phyloP scores from a whole-genome alignment of 805 yeast species.

The Crinitomyces ghanaensis region DNA sequence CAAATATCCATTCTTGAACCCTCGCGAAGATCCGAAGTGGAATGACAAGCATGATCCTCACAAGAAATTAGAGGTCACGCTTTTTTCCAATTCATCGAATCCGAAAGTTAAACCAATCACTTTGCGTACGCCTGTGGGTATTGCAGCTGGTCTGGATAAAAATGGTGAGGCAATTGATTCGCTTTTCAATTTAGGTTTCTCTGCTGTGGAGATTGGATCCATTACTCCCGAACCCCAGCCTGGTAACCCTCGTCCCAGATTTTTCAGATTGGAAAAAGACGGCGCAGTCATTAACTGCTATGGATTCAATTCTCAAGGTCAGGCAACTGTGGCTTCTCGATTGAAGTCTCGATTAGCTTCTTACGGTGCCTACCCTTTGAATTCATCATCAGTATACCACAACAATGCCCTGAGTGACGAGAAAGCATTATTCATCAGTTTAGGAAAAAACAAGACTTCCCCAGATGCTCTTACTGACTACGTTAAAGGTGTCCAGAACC shows the following conservation, averaged over 20 bases:
- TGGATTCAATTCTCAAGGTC: conserved; percentile 91
- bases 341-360: conserved; percentile 51
- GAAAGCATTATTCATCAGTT: conserved; percentile 65
- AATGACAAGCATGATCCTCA: conserved; percentile 22
- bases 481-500: conserved; percentile 66
- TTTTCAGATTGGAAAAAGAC: conserved; percentile 75
- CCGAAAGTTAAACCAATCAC: conserved; percentile 23
- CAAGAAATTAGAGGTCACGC: conserved; percentile 18
- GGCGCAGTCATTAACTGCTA: conserved; percentile 89
- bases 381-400: too few species aligned
- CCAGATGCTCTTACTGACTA: conserved; percentile 76
- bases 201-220: conserved; percentile 87
- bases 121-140: conserved; percentile 70
- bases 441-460: conserved; percentile 88
- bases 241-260: conserved; percentile 89
- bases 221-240: conserved; percentile 89
- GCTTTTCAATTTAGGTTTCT: conserved; percentile 65
- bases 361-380: conserved; percentile 17
- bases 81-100: conserved; percentile 18
- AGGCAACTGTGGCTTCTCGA: conserved; percentile 57
- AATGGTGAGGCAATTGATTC: conserved; percentile 86
- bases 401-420: conserved; percentile 46
- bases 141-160: conserved; percentile 95
- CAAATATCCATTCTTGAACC: conserved; percentile 33
- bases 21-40: conserved; percentile 19